Percentiles rank a stretch among this genome's conserved stretches.
Conservation (phyloP, 306 rosid genomes). For the Sesbania bispinosa region DNA sequence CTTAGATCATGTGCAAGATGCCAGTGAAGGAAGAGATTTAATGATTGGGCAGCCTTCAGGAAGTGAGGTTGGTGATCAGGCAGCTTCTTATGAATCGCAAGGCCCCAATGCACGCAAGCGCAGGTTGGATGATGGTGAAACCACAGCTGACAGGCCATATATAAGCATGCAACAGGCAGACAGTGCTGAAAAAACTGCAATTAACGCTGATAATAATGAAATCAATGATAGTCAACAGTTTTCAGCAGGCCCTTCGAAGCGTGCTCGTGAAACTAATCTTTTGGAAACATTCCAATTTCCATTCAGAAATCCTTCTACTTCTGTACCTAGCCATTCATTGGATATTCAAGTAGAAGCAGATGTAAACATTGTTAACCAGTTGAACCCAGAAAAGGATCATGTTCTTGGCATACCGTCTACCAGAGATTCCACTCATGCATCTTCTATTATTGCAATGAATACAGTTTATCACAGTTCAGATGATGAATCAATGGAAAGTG, state of each 20-base stretch:
- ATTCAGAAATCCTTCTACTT: slow-evolving; percentile 53
- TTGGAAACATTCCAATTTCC: slow-evolving; percentile 58
- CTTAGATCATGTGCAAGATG: slow-evolving; percentile 49
- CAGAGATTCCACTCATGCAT: slow-evolving; percentile 86
- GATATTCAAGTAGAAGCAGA: slow-evolving; percentile 50
- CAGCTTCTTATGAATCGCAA: slow-evolving; percentile 81
- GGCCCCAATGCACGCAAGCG: slow-evolving; percentile 82
- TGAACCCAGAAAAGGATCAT: slow-evolving; percentile 59
- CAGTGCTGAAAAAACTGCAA: slow-evolving; percentile 75
- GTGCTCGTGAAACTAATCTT: slow-evolving; percentile 53
- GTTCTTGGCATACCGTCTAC: slow-evolving; percentile 49
- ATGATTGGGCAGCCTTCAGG: slow-evolving; percentile 72
- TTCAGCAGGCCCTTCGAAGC: slow-evolving; percentile 83
- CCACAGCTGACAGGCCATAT: background rate
- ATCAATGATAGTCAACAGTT: slow-evolving; percentile 57
- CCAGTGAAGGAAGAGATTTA: slow-evolving; percentile 63
- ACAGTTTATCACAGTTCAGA: slow-evolving; percentile 57
- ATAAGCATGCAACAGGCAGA: slow-evolving; percentile 60
- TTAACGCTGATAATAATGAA: slow-evolving; percentile 78
- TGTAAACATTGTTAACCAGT: slow-evolving; percentile 30
- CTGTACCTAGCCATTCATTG: slow-evolving; percentile 69
- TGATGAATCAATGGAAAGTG: slow-evolving; percentile 97
- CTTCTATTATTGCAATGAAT: slow-evolving; percentile 96
- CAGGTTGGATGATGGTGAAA: slow-evolving; percentile 67
- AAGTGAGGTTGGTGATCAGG: slow-evolving; percentile 82